Percentiles rank a stretch among this genome's conserved stretches.
These are phyloP conservation scores for Leccinum insigne DNA, from an alignment of 1,284 basidiomycete species.

Conservation along the genomic window DNA sequence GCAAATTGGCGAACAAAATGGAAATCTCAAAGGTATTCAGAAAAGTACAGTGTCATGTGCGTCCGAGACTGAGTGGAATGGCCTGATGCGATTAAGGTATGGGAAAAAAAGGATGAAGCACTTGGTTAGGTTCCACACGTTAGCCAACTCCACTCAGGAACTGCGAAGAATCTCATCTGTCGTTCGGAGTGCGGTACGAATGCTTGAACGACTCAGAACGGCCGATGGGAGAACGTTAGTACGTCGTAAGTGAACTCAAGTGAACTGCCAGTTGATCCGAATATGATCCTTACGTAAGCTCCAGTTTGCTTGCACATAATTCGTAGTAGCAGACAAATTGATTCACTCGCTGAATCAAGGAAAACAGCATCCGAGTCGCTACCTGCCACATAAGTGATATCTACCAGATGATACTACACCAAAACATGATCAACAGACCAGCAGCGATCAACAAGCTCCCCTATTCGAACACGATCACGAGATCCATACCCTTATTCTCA, in stretches of 20 bases:
- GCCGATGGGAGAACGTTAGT: background rate
- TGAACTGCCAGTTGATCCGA: no score
- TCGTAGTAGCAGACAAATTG: no score
- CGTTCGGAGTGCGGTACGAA: background rate
- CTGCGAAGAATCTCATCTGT: background rate
- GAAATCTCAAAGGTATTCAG: background rate
- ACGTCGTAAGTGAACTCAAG: no score
- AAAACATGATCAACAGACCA: background rate
- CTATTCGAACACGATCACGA: constrained; percentile 29
- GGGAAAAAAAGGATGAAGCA: background rate
- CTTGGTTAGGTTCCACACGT: background rate
- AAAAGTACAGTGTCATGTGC: background rate
- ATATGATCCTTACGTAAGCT: background rate
- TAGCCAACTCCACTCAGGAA: background rate
- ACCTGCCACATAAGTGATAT: background rate
- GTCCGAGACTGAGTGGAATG: background rate
- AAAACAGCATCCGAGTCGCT: background rate
- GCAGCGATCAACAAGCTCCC: background rate
- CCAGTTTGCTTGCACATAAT: no score
- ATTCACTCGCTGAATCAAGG: background rate
- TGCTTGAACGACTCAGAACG: background rate
- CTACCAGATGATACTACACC: background rate
- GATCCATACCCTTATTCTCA: constrained; percentile 23
- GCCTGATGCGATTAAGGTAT: background rate
- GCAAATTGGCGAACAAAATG: background rate